Evolutionary conservation across 2,329 filamentous ascomycete species (phyloP).

Genomic region (Claviceps cyperi): DNA sequence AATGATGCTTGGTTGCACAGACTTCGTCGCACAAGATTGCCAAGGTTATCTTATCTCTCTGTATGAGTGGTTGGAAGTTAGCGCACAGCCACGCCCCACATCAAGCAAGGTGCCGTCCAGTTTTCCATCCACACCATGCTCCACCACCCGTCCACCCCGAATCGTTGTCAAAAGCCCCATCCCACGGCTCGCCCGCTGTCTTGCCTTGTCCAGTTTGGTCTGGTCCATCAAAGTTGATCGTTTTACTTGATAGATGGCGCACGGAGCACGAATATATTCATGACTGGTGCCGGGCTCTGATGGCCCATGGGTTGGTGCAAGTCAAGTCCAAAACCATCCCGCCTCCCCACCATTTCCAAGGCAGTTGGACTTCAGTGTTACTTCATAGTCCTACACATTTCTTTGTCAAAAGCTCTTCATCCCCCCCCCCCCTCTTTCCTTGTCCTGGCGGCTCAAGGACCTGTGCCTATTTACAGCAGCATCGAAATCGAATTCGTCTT

Average conservation of each 20-base stretch:
- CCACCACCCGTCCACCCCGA: neutral
- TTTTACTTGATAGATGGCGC: neutral
- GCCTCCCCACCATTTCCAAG: slow-evolving; percentile 3
- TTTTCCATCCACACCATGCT: neutral
- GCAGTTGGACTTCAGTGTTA: neutral
- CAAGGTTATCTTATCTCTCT: neutral
- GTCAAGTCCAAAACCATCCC: slow-evolving; percentile 6
- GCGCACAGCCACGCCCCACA: neutral
- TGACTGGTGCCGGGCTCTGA: neutral
- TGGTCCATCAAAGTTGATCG: neutral
- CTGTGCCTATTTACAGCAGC: slow-evolving; percentile 2
- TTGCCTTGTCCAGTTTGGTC: slow-evolving; percentile 3
- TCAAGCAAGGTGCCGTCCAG: neutral
- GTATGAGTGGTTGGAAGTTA: neutral
- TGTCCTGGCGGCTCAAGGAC: slow-evolving; percentile 2
- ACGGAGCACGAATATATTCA: neutral
- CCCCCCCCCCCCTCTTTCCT: neutral
- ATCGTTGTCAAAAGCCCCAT: neutral
- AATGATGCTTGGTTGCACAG: neutral
- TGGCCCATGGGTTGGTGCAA: neutral
- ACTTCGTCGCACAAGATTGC: neutral
- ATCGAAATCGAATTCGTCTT: slow-evolving; percentile 1
- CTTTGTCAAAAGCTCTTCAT: neutral
- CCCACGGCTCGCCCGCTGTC: slow-evolving; percentile 2
- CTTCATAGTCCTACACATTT: slow-evolving; percentile 1